A percentile compares a stretch with the other conserved stretches of the same genome.
These are phyloP conservation scores for Leccinum broughii DNA, from an alignment of 768 basidiomycete genomes.

Conservation along the genomic window DNA sequence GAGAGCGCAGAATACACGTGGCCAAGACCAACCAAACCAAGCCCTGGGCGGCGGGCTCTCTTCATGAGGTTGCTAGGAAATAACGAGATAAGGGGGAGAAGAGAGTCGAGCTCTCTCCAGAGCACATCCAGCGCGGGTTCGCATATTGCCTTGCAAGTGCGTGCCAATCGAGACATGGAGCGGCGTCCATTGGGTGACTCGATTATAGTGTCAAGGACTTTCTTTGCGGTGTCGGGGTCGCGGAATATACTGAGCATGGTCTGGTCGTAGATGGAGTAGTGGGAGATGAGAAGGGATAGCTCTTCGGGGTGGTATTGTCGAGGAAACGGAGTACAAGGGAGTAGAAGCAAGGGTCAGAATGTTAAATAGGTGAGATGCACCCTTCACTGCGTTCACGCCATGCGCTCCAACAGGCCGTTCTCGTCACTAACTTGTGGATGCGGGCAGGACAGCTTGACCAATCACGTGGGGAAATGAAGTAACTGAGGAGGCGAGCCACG, in stretches of 20 bases:
- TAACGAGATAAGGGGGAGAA: conserved; percentile 68
- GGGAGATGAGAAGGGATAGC: conserved; percentile 35
- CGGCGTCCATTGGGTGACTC: conserved; percentile 66
- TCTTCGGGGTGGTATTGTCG: conserved; percentile 32
- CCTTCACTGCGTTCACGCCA: conserved; percentile 44
- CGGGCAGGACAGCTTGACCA: conserved; percentile 30
- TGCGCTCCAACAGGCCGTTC: conserved; percentile 34
- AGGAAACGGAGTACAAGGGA: conserved; percentile 41
- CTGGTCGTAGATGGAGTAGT: conserved; percentile 49
- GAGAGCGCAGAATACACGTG: background rate
- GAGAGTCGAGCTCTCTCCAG: conserved; percentile 78
- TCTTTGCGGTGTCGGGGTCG: conserved; percentile 58
- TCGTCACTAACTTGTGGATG: conserved; percentile 33
- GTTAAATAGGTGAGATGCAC: conserved; percentile 40
- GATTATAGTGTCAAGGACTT: conserved; percentile 50
- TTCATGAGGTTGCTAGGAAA: conserved; percentile 70
- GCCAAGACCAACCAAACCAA: conserved; percentile 64
- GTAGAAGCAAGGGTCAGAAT: conserved; percentile 35
- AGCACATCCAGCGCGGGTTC: conserved; percentile 71
- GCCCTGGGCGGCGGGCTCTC: conserved; percentile 68
- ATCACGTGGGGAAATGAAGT: conserved; percentile 24
- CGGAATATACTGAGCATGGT: conserved; percentile 60
- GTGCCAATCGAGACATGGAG: conserved; percentile 65
- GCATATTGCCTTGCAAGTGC: conserved; percentile 72
- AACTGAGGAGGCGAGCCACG: conserved; percentile 28